These are phyloP conservation scores for Cucumis sativus DNA, from an alignment of 306 rosid species.

Conservation along the genomic window DNA sequence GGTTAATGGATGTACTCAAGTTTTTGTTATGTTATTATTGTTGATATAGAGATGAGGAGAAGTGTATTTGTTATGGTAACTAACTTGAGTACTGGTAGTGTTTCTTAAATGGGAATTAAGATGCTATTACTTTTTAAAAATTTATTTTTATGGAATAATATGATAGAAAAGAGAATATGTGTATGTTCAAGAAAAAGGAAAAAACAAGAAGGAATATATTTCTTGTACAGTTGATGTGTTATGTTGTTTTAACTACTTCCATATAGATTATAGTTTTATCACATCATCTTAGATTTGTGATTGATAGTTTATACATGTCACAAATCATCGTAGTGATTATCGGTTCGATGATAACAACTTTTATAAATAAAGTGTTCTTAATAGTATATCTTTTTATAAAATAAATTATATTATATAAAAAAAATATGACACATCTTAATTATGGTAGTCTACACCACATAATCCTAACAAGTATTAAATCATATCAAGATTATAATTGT, in stretches of 20 bases:
- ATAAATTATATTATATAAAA: too few relatives aligned
- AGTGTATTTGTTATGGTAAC: not conserved
- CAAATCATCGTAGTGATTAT: not conserved
- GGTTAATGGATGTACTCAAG: not conserved
- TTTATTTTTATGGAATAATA: not conserved
- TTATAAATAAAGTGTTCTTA: not conserved
- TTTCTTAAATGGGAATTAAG: not conserved
- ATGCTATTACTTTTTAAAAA: not conserved
- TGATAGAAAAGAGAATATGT: not conserved
- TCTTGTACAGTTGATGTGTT: not conserved
- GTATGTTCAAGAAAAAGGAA: not conserved
- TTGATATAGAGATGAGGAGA: not conserved
- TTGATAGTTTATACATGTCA: not conserved
- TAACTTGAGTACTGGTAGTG: not conserved
- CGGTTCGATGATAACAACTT: not conserved
- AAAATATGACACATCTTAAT: too few relatives aligned
- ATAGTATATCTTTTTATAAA: too few relatives aligned
- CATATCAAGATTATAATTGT: too few relatives aligned
- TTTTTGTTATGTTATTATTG: not conserved
- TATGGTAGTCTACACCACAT: too few relatives aligned
- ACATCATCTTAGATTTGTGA: not conserved
- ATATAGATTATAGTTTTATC: not conserved
- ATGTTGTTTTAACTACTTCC: not conserved
- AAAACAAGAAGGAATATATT: not conserved
- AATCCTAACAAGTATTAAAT: too few relatives aligned